Percentiles rank a stretch among this genome's conserved stretches.
Evolutionary conservation across 2,329 filamentous ascomycete species (phyloP).

Genomic region (Scedosporium dehoogii): DNA sequence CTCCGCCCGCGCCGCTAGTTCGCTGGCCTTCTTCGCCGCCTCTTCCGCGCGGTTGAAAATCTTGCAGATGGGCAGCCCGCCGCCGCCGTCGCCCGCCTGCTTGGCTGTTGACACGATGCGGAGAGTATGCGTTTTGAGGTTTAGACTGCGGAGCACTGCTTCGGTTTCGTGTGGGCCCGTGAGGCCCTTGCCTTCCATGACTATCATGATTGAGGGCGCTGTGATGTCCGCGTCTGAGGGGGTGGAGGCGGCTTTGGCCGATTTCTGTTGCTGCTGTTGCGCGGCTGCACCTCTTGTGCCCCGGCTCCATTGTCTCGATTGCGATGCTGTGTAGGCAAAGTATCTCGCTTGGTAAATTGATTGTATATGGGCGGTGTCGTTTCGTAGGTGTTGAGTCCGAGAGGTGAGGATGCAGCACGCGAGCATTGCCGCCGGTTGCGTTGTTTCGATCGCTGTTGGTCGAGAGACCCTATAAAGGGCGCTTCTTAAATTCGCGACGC

Average conservation of each 20-base stretch:
- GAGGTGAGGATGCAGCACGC: neutral
- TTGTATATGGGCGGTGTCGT: neutral
- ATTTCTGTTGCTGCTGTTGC: neutral
- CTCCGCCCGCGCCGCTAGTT: constrained; percentile 32
- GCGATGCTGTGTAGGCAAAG: neutral
- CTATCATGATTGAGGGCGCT: constrained; percentile 29
- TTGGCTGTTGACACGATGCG: constrained; percentile 27
- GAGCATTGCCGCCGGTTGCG: neutral
- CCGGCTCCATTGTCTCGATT: neutral
- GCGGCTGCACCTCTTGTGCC: neutral
- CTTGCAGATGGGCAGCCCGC: constrained; percentile 48
- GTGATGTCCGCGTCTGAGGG: constrained; percentile 35
- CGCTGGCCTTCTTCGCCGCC: constrained; percentile 24
- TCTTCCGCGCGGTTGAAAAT: constrained; percentile 51
- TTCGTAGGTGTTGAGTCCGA: neutral
- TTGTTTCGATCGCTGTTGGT: neutral
- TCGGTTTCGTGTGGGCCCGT: constrained; percentile 27
- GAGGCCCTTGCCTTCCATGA: constrained; percentile 27
- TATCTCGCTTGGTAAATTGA: constrained; percentile 6
- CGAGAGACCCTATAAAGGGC: constrained; percentile 34
- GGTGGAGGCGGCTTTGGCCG: neutral
- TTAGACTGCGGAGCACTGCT: constrained; percentile 29
- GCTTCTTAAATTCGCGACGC: constrained; percentile 32
- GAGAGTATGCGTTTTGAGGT: constrained; percentile 25
- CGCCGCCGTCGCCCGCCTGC: constrained; percentile 21